phyloP scores from a whole-genome alignment of 1,284 basidiomycete species.

The Malassezia caprae region DNA sequence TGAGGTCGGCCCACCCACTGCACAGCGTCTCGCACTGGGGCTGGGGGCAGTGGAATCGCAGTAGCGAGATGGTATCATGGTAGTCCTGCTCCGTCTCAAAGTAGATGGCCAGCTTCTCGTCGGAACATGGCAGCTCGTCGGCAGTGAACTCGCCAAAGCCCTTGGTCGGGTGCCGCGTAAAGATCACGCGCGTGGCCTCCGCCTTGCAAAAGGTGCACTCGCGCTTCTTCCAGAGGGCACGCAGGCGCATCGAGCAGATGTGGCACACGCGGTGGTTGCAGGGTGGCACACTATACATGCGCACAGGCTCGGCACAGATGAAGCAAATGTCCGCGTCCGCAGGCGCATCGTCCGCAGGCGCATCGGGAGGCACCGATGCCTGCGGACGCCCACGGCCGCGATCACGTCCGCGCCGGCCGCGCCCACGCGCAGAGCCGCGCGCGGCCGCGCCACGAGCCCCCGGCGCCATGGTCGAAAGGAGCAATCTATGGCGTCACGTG shows the following conservation, averaged over 20 bases:
- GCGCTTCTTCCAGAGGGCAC: conserved; percentile 72
- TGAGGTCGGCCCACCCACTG: conserved; percentile 78
- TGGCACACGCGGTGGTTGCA: conserved; percentile 90
- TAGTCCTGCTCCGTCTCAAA: conserved; percentile 91
- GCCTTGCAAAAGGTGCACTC: conserved; percentile 98
- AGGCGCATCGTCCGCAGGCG: background rate
- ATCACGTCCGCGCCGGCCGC: conserved; percentile 6
- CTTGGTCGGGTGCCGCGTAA: conserved; percentile 59
- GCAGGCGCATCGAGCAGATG: conserved; percentile 78
- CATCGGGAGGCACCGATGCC: background rate
- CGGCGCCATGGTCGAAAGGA: background rate
- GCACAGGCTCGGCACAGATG: conserved; percentile 91
- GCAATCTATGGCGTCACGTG: conserved; percentile 9
- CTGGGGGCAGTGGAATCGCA: conserved; percentile 56
- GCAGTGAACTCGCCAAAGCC: conserved; percentile 29
- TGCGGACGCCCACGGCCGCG: background rate
- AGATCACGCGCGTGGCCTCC: conserved; percentile 68
- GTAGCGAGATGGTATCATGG: conserved; percentile 81
- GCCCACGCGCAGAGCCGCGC: conserved; percentile 1
- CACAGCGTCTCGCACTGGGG: conserved; percentile 65
- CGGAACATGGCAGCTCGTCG: conserved; percentile 30
- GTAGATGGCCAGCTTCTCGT: conserved; percentile 57
- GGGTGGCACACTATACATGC: conserved; percentile 74
- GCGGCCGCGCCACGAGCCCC: background rate
- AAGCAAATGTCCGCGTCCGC: conserved; percentile 59